Percentiles rank a stretch among this genome's conserved stretches.
Evolutionary conservation across 768 basidiomycete genomes (phyloP).

Genomic region (Lentinula boryana): DNA sequence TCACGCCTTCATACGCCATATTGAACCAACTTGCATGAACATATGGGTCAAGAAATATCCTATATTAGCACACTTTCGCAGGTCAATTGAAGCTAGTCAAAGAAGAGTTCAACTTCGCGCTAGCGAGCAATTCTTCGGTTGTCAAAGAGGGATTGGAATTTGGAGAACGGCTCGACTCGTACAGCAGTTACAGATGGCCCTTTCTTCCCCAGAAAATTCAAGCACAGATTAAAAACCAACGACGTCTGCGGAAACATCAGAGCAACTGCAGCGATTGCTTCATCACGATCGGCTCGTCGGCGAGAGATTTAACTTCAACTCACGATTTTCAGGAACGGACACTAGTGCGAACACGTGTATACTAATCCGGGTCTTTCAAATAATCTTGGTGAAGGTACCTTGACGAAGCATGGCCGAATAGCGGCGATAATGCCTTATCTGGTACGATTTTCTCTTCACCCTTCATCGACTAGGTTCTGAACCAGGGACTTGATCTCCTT

Average conservation of each 20-base stretch:
- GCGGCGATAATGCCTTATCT: constrained; percentile 17
- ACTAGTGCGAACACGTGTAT: constrained; percentile 12
- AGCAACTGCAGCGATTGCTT: not conserved
- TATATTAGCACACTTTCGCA: not conserved
- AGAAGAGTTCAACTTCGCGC: not conserved
- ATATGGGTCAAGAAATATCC: constrained; percentile 4
- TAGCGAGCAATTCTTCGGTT: not conserved
- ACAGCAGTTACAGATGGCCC: not conserved
- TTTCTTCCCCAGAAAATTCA: not conserved
- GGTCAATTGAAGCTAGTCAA: not conserved
- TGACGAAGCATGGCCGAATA: constrained; percentile 15
- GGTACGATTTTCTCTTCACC: constrained; percentile 6
- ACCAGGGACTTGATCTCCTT: not conserved
- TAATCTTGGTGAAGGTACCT: constrained; percentile 15
- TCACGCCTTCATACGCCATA: constrained; percentile 6
- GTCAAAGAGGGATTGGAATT: no score
- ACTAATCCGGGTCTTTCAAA: constrained; percentile 2
- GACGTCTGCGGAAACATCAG: not conserved
- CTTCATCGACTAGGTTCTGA: not conserved
- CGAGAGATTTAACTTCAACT: constrained; percentile 2
- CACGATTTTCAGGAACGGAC: constrained; percentile 19
- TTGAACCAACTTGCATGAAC: constrained; percentile 1
- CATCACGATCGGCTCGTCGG: not conserved
- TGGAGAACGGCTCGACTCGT: not conserved
- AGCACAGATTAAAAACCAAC: not conserved